A percentile compares a stretch with the other conserved stretches of the same genome.
Conservation (phyloP, 2,329 filamentous ascomycete species). For the Pseudomassariella vexata region DNA sequence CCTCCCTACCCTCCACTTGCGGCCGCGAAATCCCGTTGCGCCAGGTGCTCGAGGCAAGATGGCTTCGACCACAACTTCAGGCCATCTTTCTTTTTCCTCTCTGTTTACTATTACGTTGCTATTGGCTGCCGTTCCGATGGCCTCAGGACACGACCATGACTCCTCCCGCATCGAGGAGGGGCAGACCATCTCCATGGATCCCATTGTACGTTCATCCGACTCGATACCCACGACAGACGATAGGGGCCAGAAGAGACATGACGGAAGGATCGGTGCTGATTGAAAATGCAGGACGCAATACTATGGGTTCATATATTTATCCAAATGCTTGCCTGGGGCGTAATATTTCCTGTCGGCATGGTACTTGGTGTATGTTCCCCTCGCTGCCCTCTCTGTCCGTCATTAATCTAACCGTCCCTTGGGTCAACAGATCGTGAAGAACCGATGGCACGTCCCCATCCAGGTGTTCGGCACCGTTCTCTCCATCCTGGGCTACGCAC, state of each 20-base stretch:
- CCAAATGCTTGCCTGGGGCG: constrained; percentile 80
- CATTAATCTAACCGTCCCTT: constrained; percentile 8
- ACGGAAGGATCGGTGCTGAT: constrained; percentile 6
- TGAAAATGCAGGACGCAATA: constrained; percentile 57
- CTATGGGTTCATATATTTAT: constrained; percentile 93
- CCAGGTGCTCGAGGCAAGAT: too few relatives aligned
- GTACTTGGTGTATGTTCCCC: constrained; percentile 69
- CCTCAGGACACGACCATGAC: constrained; percentile 41
- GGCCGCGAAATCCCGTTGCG: too few relatives aligned
- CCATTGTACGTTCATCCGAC: constrained; percentile 52
- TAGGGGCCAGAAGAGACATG: constrained; percentile 1
- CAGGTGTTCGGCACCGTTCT: constrained; percentile 71
- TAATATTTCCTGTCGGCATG: constrained; percentile 93
- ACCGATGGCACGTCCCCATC: constrained; percentile 88
- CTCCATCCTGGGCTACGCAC: constrained; percentile 78
- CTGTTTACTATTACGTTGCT: constrained; percentile 15
- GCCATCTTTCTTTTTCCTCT: too few relatives aligned
- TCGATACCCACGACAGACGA: not conserved
- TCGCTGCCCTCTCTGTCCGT: not conserved
- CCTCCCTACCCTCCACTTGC: too few relatives aligned
- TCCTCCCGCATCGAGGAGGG: constrained; percentile 60
- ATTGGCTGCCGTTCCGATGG: constrained; percentile 19
- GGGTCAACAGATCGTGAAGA: constrained; percentile 67
- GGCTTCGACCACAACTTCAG: too few relatives aligned
- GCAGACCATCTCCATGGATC: constrained; percentile 63